These are phyloP conservation scores for Schoenoplectus triqueter DNA, from an alignment of 202 grass and related monocot species.

Conservation along the genomic window DNA sequence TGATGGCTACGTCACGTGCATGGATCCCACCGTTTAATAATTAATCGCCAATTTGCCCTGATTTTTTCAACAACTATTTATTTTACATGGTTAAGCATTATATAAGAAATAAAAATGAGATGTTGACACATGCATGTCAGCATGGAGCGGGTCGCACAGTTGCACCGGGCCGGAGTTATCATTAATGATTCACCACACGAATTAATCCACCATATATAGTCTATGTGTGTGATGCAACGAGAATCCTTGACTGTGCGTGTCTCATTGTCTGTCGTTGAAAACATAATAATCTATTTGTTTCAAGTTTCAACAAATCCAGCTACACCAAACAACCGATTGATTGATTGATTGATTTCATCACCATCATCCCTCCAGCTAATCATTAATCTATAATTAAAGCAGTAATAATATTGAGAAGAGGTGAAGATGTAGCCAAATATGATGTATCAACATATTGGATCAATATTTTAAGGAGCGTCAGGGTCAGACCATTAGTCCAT, in stretches of 20 bases:
- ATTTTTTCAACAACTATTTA: background rate
- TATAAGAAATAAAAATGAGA: background rate
- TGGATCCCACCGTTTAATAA: background rate
- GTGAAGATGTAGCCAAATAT: too few species aligned
- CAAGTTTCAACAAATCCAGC: conserved; percentile 30
- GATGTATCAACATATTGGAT: too few species aligned
- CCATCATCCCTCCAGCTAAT: conserved; percentile 1
- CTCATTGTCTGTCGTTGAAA: background rate
- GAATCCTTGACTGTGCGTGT: background rate
- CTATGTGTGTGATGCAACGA: background rate
- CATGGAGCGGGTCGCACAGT: background rate
- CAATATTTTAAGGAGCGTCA: too few species aligned
- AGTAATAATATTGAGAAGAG: conserved; percentile 13
- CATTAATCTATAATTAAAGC: conserved; percentile 33
- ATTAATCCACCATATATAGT: too few species aligned
- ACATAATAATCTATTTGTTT: conserved; percentile 17
- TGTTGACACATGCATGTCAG: background rate
- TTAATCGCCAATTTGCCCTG: background rate
- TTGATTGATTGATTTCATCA: background rate
- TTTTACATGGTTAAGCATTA: background rate
- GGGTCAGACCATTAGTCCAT: too few species aligned
- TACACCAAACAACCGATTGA: background rate
- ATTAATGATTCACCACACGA: conserved; percentile 1
- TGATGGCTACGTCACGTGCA: background rate
- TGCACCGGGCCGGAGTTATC: too few species aligned